phyloP scores from a whole-genome alignment of 1,284 basidiomycete genomes.

The Chondrostereum purpureum region DNA sequence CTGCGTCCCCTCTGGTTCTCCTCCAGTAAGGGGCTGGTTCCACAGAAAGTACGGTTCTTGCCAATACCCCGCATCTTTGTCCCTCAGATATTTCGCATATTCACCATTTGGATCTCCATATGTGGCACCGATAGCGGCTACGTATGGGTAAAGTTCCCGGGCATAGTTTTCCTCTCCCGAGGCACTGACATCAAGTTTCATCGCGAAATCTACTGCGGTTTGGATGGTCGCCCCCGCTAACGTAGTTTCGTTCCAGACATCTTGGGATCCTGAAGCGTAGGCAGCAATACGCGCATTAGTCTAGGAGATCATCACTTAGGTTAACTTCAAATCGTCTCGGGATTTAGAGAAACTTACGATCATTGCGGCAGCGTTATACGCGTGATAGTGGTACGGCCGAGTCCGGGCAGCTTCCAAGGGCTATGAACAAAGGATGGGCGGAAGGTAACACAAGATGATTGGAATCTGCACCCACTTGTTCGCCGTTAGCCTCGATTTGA shows the following conservation, averaged over 20 bases:
- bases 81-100: constrained; percentile 26
- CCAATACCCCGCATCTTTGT: constrained; percentile 20
- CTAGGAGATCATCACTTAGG: constrained; percentile 22
- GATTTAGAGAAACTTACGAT: constrained; percentile 36
- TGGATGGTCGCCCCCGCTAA: constrained; percentile 45
- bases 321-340: neutral
- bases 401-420: constrained; percentile 55
- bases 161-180: constrained; percentile 12
- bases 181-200: constrained; percentile 19
- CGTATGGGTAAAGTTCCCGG: constrained; percentile 23
- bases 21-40: constrained; percentile 28
- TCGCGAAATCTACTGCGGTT: constrained; percentile 35
- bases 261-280: constrained; percentile 33
- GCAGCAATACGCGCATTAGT: constrained; percentile 47
- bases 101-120: constrained; percentile 32
- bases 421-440: constrained; percentile 18
- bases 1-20: neutral
- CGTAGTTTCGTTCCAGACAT: constrained; percentile 44
- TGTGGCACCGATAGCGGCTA: constrained; percentile 28
- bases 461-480: constrained; percentile 31
- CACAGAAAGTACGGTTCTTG: constrained; percentile 30
- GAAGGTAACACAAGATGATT: neutral
- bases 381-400: constrained; percentile 58
- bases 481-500: constrained; percentile 42
- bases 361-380: constrained; percentile 64